These are phyloP conservation scores for Postia placenta DNA, from an alignment of 768 basidiomycete genomes.

Conservation along the genomic window DNA sequence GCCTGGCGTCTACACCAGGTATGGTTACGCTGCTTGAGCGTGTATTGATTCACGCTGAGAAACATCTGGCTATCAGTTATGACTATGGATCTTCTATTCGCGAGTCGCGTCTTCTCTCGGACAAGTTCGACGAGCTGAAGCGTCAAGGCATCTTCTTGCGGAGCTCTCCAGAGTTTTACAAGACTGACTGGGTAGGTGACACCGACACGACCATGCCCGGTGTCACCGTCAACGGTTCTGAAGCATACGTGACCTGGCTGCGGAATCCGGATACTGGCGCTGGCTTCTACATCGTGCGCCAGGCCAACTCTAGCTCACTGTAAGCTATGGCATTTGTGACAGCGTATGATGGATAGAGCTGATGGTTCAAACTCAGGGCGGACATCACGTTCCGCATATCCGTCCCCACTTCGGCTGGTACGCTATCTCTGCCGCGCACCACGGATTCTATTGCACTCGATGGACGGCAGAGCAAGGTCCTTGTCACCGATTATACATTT, in stretches of 20 bases:
- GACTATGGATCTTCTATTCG: slow-evolving; percentile 75
- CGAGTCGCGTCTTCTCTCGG: slow-evolving; percentile 59
- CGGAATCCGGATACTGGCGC: slow-evolving; percentile 62
- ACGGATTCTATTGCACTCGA: slow-evolving; percentile 48
- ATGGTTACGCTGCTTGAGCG: background rate
- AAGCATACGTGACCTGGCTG: slow-evolving; percentile 55
- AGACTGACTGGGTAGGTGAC: slow-evolving; percentile 71
- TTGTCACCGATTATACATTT: slow-evolving; percentile 68
- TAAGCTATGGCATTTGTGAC: no score
- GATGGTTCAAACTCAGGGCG: slow-evolving; percentile 26
- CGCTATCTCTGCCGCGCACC: slow-evolving; percentile 50
- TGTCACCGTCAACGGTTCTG: slow-evolving; percentile 32
- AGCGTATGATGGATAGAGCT: background rate
- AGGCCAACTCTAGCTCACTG: slow-evolving; percentile 62
- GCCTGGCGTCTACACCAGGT: slow-evolving; percentile 61
- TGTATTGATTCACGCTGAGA: no score
- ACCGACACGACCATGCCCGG: slow-evolving; percentile 39
- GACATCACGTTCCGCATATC: slow-evolving; percentile 53
- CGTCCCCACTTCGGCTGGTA: slow-evolving; percentile 46
- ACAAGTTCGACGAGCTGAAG: slow-evolving; percentile 76
- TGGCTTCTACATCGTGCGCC: slow-evolving; percentile 67
- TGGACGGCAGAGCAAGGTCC: slow-evolving; percentile 70
- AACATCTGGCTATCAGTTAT: slow-evolving; percentile 44
- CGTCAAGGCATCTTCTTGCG: slow-evolving; percentile 73
- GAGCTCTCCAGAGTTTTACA: slow-evolving; percentile 71